Evolutionary conservation across 192 early-diverging fungal genomes (phyloP), one percentile per base, ranked within the genome.

Genomic region (Phycomyces nitens): DNA sequence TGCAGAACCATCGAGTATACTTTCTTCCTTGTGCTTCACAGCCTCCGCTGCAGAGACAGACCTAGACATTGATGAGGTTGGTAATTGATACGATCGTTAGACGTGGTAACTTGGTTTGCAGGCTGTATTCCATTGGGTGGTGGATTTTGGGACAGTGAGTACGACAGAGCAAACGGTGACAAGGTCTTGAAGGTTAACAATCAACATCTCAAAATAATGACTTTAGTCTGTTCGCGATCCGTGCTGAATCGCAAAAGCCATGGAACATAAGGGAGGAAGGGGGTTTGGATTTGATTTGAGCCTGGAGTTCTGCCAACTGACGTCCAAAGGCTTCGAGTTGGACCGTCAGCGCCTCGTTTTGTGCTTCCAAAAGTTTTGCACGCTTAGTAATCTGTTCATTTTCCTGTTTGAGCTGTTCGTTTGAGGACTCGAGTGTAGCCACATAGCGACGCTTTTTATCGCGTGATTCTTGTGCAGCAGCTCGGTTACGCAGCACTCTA

Each of bases 381-480:
- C 73, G 65, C 60, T 82, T 84, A n/a, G 69, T 60, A 52, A 79
- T 49, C 24, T 70, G 70, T 15, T 68, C 58, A 53, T 84, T 84
- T 60, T 86, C 76, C 38, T 82, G 61, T 54, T 73, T 74, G 11
- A 86, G 68, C 26, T 60, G n/a, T 53, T 78, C 65, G 64, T 84
- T 86, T 24, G 72, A 64, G 38, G 69, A 60, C 66, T 89, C 82
- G 24, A 86, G 69, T n/a, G 77, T 80, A 39, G 79, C 57, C 26
- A 89, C 68, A 69, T 89, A 89, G 43, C 80, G 80, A 38, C 84
- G 77, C 47, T 90, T 90, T 69, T 87, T 89, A 66, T 90, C 86
- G 56, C 88, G 80, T n/a, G 87, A 89, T 38, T 88, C 86, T 68
- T 90, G 88, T 27, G 88, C 88, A 10, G 88, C 88, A 26, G 80